phyloP scores from a whole-genome alignment of 768 basidiomycete genomes.

The Trametes maxima region DNA sequence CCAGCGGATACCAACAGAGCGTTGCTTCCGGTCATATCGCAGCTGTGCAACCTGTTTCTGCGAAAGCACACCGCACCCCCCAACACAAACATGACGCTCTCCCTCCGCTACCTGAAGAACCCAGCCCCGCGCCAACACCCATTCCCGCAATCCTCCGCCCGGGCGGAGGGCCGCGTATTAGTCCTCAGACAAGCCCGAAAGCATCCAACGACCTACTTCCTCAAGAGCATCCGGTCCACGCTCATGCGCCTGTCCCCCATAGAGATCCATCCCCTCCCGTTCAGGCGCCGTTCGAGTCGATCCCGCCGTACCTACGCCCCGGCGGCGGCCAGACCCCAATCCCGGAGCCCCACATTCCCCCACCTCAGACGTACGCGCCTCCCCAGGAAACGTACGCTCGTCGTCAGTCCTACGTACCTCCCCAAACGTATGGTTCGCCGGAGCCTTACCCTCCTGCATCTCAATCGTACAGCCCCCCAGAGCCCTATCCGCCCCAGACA shows the following conservation, averaged over 20 bases:
- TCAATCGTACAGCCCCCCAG: not conserved
- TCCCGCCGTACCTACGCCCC: conserved; percentile 19
- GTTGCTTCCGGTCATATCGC: not conserved
- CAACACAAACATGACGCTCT: conserved; percentile 36
- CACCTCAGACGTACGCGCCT: conserved; percentile 16
- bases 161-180: conserved; percentile 26
- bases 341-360: conserved; percentile 16
- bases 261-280: conserved; percentile 10
- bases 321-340: conserved; percentile 12
- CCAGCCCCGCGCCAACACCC: not conserved
- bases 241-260: conserved; percentile 1
- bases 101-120: conserved; percentile 44
- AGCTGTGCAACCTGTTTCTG: not conserved
- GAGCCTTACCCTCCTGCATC: not conserved
- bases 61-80: conserved; percentile 14
- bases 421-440: conserved; percentile 11
- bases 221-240: conserved; percentile 17
- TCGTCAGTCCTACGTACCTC: conserved; percentile 4
- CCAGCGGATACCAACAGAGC: not conserved
- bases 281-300: conserved; percentile 13
- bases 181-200: conserved; percentile 11
- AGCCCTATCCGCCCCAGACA: not conserved
- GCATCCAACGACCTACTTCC: conserved; percentile 16
- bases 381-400: not conserved
- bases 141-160: conserved; percentile 50